These are phyloP conservation scores for Bombardia bombarda DNA, from an alignment of 495 filamentous ascomycete species.

Conservation along the genomic window DNA sequence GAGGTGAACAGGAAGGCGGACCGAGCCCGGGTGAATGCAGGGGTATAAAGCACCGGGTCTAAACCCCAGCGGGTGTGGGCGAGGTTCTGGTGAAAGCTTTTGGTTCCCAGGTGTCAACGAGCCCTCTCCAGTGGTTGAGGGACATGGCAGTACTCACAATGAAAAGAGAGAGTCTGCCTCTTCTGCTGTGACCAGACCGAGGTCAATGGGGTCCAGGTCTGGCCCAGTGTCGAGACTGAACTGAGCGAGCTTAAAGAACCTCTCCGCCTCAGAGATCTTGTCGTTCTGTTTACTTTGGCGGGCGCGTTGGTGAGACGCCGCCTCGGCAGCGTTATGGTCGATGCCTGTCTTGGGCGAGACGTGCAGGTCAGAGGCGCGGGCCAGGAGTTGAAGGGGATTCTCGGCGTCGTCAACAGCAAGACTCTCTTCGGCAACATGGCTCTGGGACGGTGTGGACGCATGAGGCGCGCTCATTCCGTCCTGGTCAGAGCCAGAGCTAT, in stretches of 20 bases:
- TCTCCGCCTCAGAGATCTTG: slow-evolving; percentile 26
- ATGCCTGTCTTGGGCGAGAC: slow-evolving; percentile 37
- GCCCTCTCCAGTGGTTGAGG: neutral
- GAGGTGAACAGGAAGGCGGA: slow-evolving; percentile 67
- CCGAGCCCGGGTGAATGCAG: slow-evolving; percentile 53
- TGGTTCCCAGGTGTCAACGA: neutral
- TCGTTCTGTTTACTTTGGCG: slow-evolving; percentile 20
- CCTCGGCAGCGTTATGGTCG: slow-evolving; percentile 10
- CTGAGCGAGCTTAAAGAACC: slow-evolving; percentile 54
- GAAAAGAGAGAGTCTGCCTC: slow-evolving; percentile 57
- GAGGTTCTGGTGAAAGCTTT: slow-evolving; percentile 60
- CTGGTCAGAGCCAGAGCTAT: slow-evolving; percentile 23
- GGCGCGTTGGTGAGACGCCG: slow-evolving; percentile 14
- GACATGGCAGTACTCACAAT: slow-evolving; percentile 40
- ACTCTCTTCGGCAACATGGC: slow-evolving; percentile 24
- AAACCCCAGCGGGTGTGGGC: slow-evolving; percentile 70
- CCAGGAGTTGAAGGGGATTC: slow-evolving; percentile 63
- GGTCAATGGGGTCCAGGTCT: slow-evolving; percentile 57
- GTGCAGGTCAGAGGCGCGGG: slow-evolving; percentile 60
- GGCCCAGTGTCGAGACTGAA: slow-evolving; percentile 53
- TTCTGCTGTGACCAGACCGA: slow-evolving; percentile 53
- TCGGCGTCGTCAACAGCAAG: slow-evolving; percentile 64
- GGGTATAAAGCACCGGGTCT: slow-evolving; percentile 56
- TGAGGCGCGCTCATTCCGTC: slow-evolving; percentile 22
- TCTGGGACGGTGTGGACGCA: slow-evolving; percentile 22